phyloP scores from a whole-genome alignment of 208 protist genomes.

The Leishmania turanica region DNA sequence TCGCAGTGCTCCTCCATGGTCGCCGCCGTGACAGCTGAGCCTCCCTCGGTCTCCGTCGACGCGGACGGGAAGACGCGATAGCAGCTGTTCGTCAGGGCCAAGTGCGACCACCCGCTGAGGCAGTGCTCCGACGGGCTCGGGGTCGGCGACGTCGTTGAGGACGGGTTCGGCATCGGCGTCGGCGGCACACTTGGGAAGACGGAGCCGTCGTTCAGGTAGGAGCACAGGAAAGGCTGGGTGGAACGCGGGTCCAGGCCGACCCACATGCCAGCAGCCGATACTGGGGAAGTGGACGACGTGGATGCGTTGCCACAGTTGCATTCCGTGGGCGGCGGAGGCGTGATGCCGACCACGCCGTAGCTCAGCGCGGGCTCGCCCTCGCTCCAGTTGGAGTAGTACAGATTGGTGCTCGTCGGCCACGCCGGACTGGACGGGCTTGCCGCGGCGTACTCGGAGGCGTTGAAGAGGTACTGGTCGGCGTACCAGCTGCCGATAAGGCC shows the following conservation, averaged over 20 bases:
- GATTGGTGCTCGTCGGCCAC: conserved; percentile 61
- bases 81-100: conserved; percentile 29
- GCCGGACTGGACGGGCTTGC: conserved; percentile 48
- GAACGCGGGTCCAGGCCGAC: conserved; percentile 45
- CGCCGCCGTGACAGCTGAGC: conserved; percentile 30
- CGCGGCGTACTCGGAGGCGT: conserved; percentile 25
- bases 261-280: conserved; percentile 31
- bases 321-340: conserved; percentile 1
- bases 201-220: conserved; percentile 73
- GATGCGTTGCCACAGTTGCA: conserved; percentile 8
- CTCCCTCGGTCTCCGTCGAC: neutral
- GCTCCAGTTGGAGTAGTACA: conserved; percentile 55
- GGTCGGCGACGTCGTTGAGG: conserved; percentile 4
- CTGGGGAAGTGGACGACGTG: too few relatives aligned
- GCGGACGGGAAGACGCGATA: conserved; percentile 34
- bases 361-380: conserved; percentile 33
- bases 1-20: conserved; percentile 51
- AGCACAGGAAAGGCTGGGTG: conserved; percentile 64
- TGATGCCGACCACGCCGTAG: conserved; percentile 56
- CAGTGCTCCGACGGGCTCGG: conserved; percentile 18
- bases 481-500: conserved; percentile 60
- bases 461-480: conserved; percentile 46
- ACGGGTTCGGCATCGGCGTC: conserved; percentile 22
- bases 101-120: conserved; percentile 31
- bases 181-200: conserved; percentile 26